These are phyloP conservation scores for Cenchrus fungigraminus DNA, from an alignment of 176 grass and related monocot species.

Conservation along the genomic window DNA sequence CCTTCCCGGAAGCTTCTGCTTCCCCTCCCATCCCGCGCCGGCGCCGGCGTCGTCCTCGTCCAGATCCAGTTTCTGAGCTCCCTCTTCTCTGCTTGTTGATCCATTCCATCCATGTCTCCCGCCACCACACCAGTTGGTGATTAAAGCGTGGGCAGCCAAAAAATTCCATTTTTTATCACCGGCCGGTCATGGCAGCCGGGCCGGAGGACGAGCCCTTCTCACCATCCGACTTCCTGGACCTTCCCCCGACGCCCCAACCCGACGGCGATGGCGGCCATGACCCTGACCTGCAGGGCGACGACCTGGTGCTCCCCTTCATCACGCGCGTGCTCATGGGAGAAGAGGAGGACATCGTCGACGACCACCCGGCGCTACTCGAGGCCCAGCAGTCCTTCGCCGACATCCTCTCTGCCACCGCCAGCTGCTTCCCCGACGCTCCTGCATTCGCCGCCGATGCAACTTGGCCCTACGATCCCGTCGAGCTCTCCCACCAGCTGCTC, in stretches of 20 bases:
- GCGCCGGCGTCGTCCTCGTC: too few relatives aligned
- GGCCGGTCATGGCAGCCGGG: not conserved
- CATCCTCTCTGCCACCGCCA: too few relatives aligned
- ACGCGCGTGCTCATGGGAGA: constrained; percentile 60
- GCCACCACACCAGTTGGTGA: too few relatives aligned
- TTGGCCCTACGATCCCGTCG: constrained; percentile 2
- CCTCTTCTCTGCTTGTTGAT: too few relatives aligned
- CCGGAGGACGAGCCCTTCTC: constrained; percentile 34
- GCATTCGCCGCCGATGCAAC: too few relatives aligned
- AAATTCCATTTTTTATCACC: too few relatives aligned
- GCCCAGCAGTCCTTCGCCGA: not conserved
- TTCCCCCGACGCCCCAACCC: constrained; percentile 21
- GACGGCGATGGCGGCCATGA: not conserved
- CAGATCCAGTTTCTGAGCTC: too few relatives aligned
- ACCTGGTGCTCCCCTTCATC: constrained; percentile 36
- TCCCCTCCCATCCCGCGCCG: too few relatives aligned
- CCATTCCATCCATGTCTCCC: too few relatives aligned
- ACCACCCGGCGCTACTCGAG: constrained; percentile 39
- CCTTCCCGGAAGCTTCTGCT: too few relatives aligned
- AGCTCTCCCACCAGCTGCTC: constrained; percentile 28
- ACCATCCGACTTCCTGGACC: constrained; percentile 41
- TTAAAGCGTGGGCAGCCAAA: not conserved
- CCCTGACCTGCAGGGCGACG: not conserved
- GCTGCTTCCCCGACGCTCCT: too few relatives aligned
- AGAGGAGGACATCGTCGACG: constrained; percentile 34